Evolutionary conservation across 257 asterid genomes (phyloP).

Genomic region (Avicennia marina): DNA sequence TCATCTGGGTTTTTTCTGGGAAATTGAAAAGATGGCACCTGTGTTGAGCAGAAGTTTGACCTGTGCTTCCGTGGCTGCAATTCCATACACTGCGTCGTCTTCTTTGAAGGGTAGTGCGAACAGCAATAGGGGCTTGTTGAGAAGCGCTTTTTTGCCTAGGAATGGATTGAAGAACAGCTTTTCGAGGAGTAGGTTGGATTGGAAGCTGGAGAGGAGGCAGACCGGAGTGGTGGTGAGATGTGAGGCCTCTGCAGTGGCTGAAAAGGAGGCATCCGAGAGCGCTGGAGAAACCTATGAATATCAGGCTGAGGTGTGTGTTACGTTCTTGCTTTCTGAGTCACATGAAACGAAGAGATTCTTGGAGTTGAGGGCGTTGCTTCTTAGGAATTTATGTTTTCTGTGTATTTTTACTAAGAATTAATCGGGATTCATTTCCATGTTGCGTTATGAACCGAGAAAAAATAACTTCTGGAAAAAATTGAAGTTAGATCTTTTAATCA

Average conservation of each 20-base stretch:
- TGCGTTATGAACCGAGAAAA: too few relatives aligned
- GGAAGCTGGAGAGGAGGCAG: slow-evolving; percentile 58
- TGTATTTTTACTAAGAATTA: not conserved
- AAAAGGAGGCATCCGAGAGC: slow-evolving; percentile 72
- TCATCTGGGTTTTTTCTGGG: slow-evolving; percentile 20
- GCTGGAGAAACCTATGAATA: slow-evolving; percentile 72
- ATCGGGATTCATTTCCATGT: too few relatives aligned
- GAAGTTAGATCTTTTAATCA: too few relatives aligned
- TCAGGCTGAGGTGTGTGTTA: slow-evolving; percentile 83
- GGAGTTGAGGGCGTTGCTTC: too few relatives aligned
- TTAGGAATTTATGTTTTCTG: not conserved
- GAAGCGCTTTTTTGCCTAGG: slow-evolving; percentile 50
- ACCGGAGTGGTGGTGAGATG: slow-evolving; percentile 68
- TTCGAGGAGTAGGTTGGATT: slow-evolving; percentile 52
- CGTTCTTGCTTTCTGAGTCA: too few relatives aligned
- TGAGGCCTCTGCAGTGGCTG: slow-evolving; percentile 83
- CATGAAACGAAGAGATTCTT: not conserved
- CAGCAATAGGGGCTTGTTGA: slow-evolving; percentile 33
- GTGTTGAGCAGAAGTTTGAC: slow-evolving; percentile 69
- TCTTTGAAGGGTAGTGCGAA: slow-evolving; percentile 26
- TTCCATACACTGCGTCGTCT: slow-evolving; percentile 43
- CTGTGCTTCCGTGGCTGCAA: slow-evolving; percentile 50
- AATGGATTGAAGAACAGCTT: slow-evolving; percentile 49
- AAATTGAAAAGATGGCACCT: slow-evolving; percentile 56
- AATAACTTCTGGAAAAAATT: too few relatives aligned